Evolutionary conservation across 768 basidiomycete genomes (phyloP).

Genomic region (Trametes punicea): DNA sequence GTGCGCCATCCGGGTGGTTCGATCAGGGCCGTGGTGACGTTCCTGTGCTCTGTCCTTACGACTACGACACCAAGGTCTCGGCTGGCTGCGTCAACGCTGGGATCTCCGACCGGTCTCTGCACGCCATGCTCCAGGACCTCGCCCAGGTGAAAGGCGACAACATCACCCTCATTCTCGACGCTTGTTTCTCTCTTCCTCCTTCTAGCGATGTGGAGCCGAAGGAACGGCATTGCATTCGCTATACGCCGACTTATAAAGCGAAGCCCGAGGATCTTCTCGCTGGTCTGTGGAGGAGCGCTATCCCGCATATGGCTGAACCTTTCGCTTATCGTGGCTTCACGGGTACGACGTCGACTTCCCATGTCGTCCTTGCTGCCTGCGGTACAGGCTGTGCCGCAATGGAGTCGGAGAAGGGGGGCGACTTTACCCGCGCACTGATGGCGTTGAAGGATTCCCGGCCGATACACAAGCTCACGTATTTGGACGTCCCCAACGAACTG

Average conservation of each 20-base stretch:
- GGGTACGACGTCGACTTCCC: conserved; percentile 36
- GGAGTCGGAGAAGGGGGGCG: conserved; percentile 62
- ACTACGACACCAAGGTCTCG: conserved; percentile 51
- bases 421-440: conserved; percentile 56
- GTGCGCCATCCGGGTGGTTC: conserved; percentile 61
- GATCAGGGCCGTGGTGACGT: conserved; percentile 41
- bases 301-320: conserved; percentile 38
- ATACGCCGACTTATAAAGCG: conserved; percentile 57
- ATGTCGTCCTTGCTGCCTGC: conserved; percentile 59
- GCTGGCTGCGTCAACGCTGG: conserved; percentile 49
- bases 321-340: conserved; percentile 44
- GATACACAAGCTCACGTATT: conserved; percentile 53
- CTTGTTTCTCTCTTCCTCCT: conserved; percentile 52
- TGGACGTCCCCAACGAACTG: conserved; percentile 45
- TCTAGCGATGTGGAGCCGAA: conserved; percentile 35
- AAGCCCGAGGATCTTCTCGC: conserved; percentile 50
- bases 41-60: conserved; percentile 64
- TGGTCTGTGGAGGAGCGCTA: conserved; percentile 55
- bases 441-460: conserved; percentile 42
- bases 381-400: conserved; percentile 50
- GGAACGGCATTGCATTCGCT: conserved; percentile 50
- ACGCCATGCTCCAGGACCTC: conserved; percentile 58
- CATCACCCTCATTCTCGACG: conserved; percentile 64
- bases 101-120: conserved; percentile 65
- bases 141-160: conserved; percentile 60